phyloP scores from a whole-genome alignment of 148 eudicot genomes.

The Rhododendron vialii region DNA sequence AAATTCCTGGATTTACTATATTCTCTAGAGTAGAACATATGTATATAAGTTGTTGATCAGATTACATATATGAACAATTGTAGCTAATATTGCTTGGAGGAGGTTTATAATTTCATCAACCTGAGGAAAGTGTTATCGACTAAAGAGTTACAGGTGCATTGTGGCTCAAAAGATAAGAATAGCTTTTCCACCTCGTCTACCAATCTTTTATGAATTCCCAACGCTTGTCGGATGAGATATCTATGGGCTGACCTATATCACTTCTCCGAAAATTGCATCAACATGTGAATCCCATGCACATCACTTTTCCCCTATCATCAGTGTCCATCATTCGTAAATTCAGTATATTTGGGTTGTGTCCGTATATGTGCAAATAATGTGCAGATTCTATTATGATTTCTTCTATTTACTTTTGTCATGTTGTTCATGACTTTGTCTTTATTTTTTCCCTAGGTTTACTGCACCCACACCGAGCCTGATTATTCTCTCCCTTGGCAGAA shows the following conservation, averaged over 20 bases:
- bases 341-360: background rate
- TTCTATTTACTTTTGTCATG: background rate
- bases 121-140: background rate
- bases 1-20: background rate
- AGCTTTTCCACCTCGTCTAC: background rate
- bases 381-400: background rate
- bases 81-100: background rate
- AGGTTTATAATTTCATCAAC: background rate
- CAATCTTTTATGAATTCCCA: background rate
- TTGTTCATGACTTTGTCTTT: constrained; percentile 10
- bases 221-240: background rate
- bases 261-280: background rate
- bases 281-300: background rate
- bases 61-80: background rate
- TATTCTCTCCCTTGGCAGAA: constrained; percentile 99
- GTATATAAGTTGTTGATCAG: background rate
- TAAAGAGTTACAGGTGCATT: background rate
- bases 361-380: background rate
- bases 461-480: constrained; percentile 94
- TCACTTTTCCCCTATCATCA: background rate
- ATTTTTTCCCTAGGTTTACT: constrained; percentile 62
- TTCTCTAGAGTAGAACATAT: background rate
- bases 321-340: background rate
- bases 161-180: background rate
- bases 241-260: background rate